Base-by-base conservation (phyloP, 1,284 basidiomycete genomes). In the Apiotrichum sp. region DNA sequence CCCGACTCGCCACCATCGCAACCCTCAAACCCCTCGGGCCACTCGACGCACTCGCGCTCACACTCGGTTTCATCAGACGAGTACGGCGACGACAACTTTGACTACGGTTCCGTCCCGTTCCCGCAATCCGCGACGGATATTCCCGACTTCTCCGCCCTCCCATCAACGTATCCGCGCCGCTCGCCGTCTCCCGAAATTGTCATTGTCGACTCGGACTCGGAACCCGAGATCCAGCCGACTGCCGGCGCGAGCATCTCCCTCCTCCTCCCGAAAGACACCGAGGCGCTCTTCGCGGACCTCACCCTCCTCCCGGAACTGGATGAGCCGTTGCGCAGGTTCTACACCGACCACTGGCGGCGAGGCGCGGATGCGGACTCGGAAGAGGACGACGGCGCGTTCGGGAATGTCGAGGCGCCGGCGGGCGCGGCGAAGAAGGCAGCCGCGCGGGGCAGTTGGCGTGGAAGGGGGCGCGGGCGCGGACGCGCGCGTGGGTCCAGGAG, bases 271-370 rank as follows among this genome's bases (percentile, higher is more conserved):
- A 2, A 8, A 36, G 7, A 6, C 7, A 7, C 34, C 32, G n/a
- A 53, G 16, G 22, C 22, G 22, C 22, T 22, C 22, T 55, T 59
- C 10, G 38, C 33, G 11, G 54, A 57, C 35, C 50, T 62, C 31
- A 58, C 47, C 44, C 57, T 64, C 2, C 60, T 70, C 44, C 34
- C 42, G 9, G 62, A 66, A 14, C 50, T 71, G 13, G 55, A 61
- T 4, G 50, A 46, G 14, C 33, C 49, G 14, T 54, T 50, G 51
- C 64, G 61, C 44, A 62, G 61, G 9, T 72, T 71, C 51, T 72
- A 68, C 55, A 47, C 50, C 38, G 59, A 71, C 49, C 70, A 72
- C 61, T 72, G 65, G 65, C 55, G 70, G 16, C 45, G 69, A 36
- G 70, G 68, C 6, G 67, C 65, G 8, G 63, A 65, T 16, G 46